Conservation (phyloP, 2,329 filamentous ascomycete species). For the Claviceps spartinae region DNA sequence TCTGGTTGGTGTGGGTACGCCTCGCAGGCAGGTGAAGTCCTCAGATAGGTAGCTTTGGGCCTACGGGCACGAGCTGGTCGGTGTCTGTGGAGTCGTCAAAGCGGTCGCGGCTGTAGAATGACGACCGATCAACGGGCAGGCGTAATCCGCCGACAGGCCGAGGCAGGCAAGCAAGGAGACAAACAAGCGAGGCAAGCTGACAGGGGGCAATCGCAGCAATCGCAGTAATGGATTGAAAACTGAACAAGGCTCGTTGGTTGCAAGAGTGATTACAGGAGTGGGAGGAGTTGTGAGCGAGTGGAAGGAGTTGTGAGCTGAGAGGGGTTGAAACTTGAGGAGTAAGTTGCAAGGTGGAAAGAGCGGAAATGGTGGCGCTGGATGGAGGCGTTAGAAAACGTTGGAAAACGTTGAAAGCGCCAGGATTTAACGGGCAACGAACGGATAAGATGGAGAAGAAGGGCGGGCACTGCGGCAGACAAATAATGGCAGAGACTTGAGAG, state of each 20-base stretch:
- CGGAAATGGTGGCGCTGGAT: not conserved
- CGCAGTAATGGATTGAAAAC: not conserved
- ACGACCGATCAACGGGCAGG: conserved; percentile 1
- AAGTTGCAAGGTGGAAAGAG: too few relatives aligned
- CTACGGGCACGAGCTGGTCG: conserved; percentile 1
- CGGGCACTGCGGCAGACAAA: too few relatives aligned
- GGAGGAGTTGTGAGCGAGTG: too few relatives aligned
- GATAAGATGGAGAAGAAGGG: too few relatives aligned
- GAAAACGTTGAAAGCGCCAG: too few relatives aligned
- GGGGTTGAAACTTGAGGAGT: too few relatives aligned
- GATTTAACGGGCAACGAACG: too few relatives aligned
- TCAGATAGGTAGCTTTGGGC: not conserved
- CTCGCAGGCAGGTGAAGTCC: not conserved
- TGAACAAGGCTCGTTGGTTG: not conserved
- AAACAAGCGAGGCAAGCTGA: not conserved
- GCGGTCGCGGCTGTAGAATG: not conserved
- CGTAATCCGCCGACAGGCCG: conserved; percentile 5
- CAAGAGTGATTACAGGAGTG: not conserved
- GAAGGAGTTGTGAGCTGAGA: too few relatives aligned
- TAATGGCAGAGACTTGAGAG: too few relatives aligned
- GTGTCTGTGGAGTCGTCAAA: not conserved
- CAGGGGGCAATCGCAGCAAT: not conserved
- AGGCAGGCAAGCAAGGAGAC: conserved; percentile 1
- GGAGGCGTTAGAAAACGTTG: not conserved
- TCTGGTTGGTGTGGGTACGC: not conserved